Evolutionary conservation across 169 alveolate genomes (phyloP).

Genomic region (Amoebophrya sp.): DNA sequence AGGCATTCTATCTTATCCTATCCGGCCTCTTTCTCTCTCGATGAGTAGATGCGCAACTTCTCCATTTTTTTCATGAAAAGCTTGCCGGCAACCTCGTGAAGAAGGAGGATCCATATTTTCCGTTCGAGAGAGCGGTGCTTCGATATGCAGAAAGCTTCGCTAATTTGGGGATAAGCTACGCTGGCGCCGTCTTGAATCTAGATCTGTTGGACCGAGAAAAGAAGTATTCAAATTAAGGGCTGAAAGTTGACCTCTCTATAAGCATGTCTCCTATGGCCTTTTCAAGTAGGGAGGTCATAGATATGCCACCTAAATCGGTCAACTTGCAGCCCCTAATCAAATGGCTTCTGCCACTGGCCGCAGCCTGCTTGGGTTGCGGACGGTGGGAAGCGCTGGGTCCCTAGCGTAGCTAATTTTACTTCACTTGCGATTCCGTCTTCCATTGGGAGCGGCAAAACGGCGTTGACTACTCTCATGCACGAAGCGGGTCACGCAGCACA

Average conservation of each 20-base stretch:
- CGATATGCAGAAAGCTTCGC: background rate
- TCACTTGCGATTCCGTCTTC: background rate
- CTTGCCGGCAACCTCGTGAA: conserved; percentile 8
- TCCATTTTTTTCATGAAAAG: no score
- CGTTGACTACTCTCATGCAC: conserved; percentile 27
- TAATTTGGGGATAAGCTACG: background rate
- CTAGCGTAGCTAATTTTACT: background rate
- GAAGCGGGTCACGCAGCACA: conserved; percentile 29
- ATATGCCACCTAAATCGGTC: no score
- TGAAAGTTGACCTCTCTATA: no score
- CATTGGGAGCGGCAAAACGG: background rate
- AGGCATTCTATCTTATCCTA: no score
- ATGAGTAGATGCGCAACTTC: no score
- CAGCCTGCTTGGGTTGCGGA: background rate
- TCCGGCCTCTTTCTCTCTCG: no score
- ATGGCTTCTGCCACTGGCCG: conserved; percentile 30
- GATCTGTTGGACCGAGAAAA: background rate
- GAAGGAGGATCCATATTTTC: background rate
- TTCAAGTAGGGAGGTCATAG: no score
- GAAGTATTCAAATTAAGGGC: background rate
- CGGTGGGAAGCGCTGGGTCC: background rate
- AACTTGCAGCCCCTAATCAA: no score
- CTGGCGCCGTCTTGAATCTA: background rate
- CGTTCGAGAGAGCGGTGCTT: conserved; percentile 17
- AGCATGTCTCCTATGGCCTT: no score